Conservation (phyloP, 2,329 filamentous ascomycete species). For the Alternaria infectoria region DNA sequence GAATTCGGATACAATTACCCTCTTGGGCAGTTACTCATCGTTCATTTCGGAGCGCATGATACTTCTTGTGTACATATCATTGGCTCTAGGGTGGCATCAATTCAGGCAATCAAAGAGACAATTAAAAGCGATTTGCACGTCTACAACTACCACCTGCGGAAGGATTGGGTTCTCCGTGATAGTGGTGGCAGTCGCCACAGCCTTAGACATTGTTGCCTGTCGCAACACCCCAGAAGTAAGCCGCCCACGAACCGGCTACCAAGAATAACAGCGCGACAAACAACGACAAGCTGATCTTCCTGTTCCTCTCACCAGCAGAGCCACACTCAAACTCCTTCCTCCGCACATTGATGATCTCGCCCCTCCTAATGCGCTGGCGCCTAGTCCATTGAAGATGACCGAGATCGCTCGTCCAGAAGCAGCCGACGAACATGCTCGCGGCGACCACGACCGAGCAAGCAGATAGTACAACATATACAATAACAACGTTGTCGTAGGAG, state of each 20-base stretch:
- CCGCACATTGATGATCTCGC: conserved; percentile 53
- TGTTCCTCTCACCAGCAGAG: conserved; percentile 47
- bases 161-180: too few relatives aligned
- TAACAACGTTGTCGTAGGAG: conserved; percentile 62
- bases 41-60: too few relatives aligned
- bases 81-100: too few relatives aligned
- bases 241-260: conserved; percentile 60
- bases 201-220: conserved; percentile 52
- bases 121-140: too few relatives aligned
- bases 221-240: conserved; percentile 67
- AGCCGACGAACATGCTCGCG: conserved; percentile 48
- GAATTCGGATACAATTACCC: too few relatives aligned
- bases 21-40: too few relatives aligned
- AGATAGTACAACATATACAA: conserved; percentile 63
- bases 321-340: conserved; percentile 50
- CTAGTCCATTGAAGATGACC: conserved; percentile 64
- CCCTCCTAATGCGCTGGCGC: conserved; percentile 57
- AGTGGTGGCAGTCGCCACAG: too few relatives aligned
- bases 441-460: conserved; percentile 58
- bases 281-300: conserved; percentile 47
- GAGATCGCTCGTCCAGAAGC: conserved; percentile 53
- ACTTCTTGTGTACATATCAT: too few relatives aligned
- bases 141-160: neutral
- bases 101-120: too few relatives aligned
- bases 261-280: conserved; percentile 56